phyloP scores from a whole-genome alignment of 768 basidiomycete genomes.

The Lactarius vividus region DNA sequence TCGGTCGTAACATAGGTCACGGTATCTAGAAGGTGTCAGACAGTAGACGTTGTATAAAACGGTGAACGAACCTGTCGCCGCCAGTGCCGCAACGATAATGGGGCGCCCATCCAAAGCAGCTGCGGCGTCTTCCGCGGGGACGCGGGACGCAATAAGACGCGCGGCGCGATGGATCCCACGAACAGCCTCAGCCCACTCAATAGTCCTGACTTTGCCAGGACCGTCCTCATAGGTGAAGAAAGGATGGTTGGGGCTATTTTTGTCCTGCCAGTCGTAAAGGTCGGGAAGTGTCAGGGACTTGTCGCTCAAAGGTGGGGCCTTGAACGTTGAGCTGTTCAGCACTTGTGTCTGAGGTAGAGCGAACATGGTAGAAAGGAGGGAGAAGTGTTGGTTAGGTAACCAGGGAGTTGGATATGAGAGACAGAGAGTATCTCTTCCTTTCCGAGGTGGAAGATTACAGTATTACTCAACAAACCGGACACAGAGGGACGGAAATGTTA shows the following conservation, averaged over 20 bases:
- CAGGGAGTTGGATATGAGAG: constrained; percentile 5
- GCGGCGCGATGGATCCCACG: constrained; percentile 29
- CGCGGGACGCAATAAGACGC: constrained; percentile 11
- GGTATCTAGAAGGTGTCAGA: constrained; percentile 24
- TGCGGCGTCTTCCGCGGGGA: constrained; percentile 10
- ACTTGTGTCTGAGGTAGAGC: constrained; percentile 28
- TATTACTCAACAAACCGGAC: constrained; percentile 21
- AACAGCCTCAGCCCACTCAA: constrained; percentile 26
- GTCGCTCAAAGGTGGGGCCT: constrained; percentile 30
- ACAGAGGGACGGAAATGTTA: not conserved
- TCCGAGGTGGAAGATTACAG: not conserved
- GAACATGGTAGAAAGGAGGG: constrained; percentile 9
- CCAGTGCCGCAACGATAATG: constrained; percentile 26
- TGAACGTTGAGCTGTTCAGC: constrained; percentile 26
- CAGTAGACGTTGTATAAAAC: not conserved
- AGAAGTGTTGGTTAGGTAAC: not conserved
- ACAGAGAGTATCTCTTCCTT: not conserved
- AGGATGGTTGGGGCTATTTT: constrained; percentile 29
- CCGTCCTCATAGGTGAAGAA: constrained; percentile 27
- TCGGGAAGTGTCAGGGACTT: constrained; percentile 29
- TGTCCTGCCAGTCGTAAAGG: constrained; percentile 33
- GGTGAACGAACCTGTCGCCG: constrained; percentile 25
- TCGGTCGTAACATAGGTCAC: constrained; percentile 29
- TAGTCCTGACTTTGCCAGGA: constrained; percentile 20
- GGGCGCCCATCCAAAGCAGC: constrained; percentile 23